Base-by-base conservation (phyloP, 2,329 filamentous ascomycete species). In the Verticillium klebahnii region DNA sequence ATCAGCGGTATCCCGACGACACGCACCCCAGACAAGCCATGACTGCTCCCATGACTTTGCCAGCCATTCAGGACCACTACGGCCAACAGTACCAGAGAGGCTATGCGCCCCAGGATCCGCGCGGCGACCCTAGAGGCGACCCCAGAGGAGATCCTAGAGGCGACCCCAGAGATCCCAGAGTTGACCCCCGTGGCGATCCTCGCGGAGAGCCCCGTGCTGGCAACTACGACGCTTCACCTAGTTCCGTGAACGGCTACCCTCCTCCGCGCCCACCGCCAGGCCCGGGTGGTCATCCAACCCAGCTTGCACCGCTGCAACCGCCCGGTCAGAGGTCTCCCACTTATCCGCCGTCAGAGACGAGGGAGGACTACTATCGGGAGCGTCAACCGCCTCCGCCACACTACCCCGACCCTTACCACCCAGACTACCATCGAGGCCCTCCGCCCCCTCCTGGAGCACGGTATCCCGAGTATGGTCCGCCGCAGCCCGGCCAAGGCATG, bases 1-100 rank as follows among this genome's bases (percentile, higher is more conserved):
- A 65, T 17, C 56, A 54, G 40, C 62, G 62, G 58, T 65, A 64
- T 61, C 76, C 77, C 62, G 77, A 76, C 61, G 78, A 81, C 65
- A 75, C 75, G 64, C 69, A 72, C 56, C 71, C 73, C 55, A 74
- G 73, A 68, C 68, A 74, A 66, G 74, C 66, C 66, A 82, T 81
- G 77, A 77, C 79, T 59, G 70, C 76, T 58, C 73, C 75, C 62
- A 76, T 82, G 62, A 81, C 77, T 63, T 72, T 82, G 37, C 82
- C 82, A 1, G 78, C 82, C 19, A 83, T 84, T 60, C 76, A 82
- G 60, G 82, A 83, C 67, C 71, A 77, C 56, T 78, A 78, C 61
- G 70, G 71, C 11, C 67, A 72, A 54, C 74, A 70, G 55, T 63
- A 71, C 70, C 45, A 36, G 58, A 73, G 70, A 57, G 72, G 72